Percentiles rank a stretch among this genome's conserved stretches.
Conservation (phyloP, 257 asterid species). For the Paulownia fortunei region DNA sequence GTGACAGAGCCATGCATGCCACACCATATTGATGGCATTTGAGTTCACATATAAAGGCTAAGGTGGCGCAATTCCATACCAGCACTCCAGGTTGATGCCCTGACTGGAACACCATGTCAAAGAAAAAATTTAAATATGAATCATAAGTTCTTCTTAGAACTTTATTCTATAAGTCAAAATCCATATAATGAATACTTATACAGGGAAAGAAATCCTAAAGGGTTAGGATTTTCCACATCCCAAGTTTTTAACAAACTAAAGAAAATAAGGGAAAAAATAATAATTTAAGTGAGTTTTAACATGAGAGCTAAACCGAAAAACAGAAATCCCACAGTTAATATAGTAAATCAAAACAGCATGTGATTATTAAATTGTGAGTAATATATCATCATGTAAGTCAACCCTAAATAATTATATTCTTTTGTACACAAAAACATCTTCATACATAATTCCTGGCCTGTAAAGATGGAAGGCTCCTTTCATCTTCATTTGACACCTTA, state of each 20-base stretch:
- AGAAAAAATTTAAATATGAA: constrained; percentile 2
- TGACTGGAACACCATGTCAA: constrained; percentile 47
- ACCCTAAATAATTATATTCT: neutral
- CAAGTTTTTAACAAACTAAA: neutral
- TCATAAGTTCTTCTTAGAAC: neutral
- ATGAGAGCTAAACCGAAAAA: neutral
- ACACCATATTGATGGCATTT: constrained; percentile 70
- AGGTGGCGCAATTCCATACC: constrained; percentile 60
- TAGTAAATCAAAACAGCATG: neutral
- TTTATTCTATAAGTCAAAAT: neutral
- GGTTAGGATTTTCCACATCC: too few species aligned
- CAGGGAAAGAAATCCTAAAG: neutral
- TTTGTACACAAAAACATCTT: neutral
- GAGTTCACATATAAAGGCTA: constrained; percentile 50
- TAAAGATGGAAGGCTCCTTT: neutral
- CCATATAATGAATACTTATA: neutral
- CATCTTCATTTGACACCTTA: neutral
- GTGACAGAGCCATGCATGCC: constrained; percentile 68
- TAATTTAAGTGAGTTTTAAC: neutral
- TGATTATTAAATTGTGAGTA: neutral
- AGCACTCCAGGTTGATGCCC: constrained; percentile 67
- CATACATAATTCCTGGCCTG: neutral
- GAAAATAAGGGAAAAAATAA: neutral
- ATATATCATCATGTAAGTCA: constrained; percentile 15
- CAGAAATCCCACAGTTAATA: neutral